These are phyloP conservation scores for Pichia californica DNA, from an alignment of 805 yeast genomes.

Conservation along the genomic window DNA sequence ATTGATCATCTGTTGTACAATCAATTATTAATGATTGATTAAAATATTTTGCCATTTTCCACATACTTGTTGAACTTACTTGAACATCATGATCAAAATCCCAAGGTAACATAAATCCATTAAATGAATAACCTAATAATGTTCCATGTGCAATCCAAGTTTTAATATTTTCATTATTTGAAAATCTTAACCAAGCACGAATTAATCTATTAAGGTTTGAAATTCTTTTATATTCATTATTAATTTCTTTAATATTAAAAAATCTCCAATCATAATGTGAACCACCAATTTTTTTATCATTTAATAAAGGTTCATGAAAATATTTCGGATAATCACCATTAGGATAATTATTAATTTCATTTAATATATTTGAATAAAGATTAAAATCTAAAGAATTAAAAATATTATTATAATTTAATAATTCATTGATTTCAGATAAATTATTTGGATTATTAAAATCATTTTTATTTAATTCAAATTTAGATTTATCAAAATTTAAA, in stretches of 20 bases:
- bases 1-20: slow-evolving; percentile 14
- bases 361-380: slow-evolving; percentile 7
- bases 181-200: slow-evolving; percentile 47
- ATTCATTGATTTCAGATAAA: not conserved
- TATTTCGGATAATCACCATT: slow-evolving; percentile 24
- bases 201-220: slow-evolving; percentile 38
- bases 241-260: slow-evolving; percentile 24
- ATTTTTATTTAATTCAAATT: not conserved
- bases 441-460: not conserved
- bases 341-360: not conserved
- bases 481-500: not conserved
- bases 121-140: slow-evolving; percentile 55
- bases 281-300: slow-evolving; percentile 22
- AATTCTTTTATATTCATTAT: slow-evolving; percentile 16
- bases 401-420: not conserved
- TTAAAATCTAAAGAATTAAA: slow-evolving; percentile 9
- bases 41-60: slow-evolving; percentile 35
- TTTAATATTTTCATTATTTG: slow-evolving; percentile 35
- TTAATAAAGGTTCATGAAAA: slow-evolving; percentile 35
- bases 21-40: slow-evolving; percentile 47
- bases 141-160: slow-evolving; percentile 65
- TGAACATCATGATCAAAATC: slow-evolving; percentile 58
- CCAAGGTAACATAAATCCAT: slow-evolving; percentile 51
- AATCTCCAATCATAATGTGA: slow-evolving; percentile 44
- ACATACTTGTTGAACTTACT: slow-evolving; percentile 39